A percentile compares a stretch with the other conserved stretches of the same genome.
These are phyloP conservation scores for Candida qinlingensis DNA, from an alignment of 805 yeast species.

Conservation along the genomic window DNA sequence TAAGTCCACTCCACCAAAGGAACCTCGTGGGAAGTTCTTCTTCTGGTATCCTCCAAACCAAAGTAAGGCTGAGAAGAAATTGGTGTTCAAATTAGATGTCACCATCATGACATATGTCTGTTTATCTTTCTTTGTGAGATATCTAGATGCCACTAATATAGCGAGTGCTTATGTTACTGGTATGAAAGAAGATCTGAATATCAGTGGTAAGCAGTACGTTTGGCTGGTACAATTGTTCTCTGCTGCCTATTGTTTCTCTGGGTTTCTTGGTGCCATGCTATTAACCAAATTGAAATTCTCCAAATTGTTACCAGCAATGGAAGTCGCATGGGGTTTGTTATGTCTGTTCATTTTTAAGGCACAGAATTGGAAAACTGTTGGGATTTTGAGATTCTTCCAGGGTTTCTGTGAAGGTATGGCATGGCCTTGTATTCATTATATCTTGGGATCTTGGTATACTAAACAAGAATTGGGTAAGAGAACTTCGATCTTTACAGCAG, in stretches of 20 bases:
- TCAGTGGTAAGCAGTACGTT: conserved; percentile 38
- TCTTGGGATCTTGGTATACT: conserved; percentile 52
- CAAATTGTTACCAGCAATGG: conserved; percentile 5
- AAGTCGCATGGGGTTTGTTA: conserved; percentile 34
- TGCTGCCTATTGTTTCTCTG: conserved; percentile 9
- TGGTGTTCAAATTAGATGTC: conserved; percentile 12
- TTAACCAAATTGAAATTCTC: conserved; percentile 6
- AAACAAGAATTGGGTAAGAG: conserved; percentile 52
- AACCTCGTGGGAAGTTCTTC: conserved; percentile 11
- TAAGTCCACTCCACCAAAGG: conserved; percentile 12
- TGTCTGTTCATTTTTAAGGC: conserved; percentile 35
- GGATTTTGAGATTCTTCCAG: conserved; percentile 55
- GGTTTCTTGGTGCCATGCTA: conserved; percentile 4
- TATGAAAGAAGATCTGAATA: conserved; percentile 42
- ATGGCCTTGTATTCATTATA: conserved; percentile 53
- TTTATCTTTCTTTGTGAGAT: conserved; percentile 32
- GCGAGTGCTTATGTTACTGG: conserved; percentile 58
- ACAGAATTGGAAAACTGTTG: conserved; percentile 15
- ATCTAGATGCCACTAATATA: conserved; percentile 53
- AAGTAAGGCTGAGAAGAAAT: conserved; percentile 3
- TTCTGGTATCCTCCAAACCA: conserved; percentile 14
- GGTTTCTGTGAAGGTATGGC: conserved; percentile 58
- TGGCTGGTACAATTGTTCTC: conserved; percentile 22
- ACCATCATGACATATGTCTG: conserved; percentile 14
- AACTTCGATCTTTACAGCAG: conserved; percentile 41